phyloP scores from a whole-genome alignment of 768 basidiomycete genomes.

The Russula foetens region DNA sequence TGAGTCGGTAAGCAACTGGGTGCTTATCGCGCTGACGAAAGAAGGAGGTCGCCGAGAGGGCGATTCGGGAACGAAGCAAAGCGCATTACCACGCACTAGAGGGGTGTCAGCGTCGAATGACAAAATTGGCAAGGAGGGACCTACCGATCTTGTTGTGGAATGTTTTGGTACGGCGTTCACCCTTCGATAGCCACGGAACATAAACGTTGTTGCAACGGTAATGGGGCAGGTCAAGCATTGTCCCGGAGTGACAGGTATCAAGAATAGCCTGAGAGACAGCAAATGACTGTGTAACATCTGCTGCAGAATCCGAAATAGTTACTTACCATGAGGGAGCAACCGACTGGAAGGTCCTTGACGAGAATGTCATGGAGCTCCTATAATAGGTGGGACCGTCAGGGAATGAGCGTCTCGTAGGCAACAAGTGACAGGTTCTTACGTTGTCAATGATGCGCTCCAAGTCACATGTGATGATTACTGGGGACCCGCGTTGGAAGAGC shows the following conservation, averaged over 20 bases:
- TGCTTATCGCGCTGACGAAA: background rate
- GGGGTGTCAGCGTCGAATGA: background rate
- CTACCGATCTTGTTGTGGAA: conserved; percentile 11
- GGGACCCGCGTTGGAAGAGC: background rate
- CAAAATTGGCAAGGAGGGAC: background rate
- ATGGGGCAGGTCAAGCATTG: conserved; percentile 23
- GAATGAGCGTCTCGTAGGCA: background rate
- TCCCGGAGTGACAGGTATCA: conserved; percentile 24
- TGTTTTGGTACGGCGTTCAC: conserved; percentile 17
- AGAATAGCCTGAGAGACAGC: conserved; percentile 17
- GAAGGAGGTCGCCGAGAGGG: background rate
- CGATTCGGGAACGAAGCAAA: background rate
- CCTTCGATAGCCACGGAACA: conserved; percentile 21
- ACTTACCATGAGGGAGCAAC: conserved; percentile 15
- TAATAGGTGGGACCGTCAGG: background rate
- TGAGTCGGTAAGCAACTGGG: background rate
- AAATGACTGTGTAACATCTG: background rate
- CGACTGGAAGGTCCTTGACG: conserved; percentile 16
- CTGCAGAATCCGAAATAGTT: background rate
- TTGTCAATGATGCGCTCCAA: conserved; percentile 22
- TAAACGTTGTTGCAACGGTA: conserved; percentile 21
- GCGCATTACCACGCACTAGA: background rate
- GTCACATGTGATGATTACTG: conserved; percentile 13
- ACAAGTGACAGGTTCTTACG: conserved; percentile 6
- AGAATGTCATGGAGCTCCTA: conserved; percentile 1